Evolutionary conservation across 257 asterid species (phyloP).

Genomic region (Phtheirospermum japonicum): DNA sequence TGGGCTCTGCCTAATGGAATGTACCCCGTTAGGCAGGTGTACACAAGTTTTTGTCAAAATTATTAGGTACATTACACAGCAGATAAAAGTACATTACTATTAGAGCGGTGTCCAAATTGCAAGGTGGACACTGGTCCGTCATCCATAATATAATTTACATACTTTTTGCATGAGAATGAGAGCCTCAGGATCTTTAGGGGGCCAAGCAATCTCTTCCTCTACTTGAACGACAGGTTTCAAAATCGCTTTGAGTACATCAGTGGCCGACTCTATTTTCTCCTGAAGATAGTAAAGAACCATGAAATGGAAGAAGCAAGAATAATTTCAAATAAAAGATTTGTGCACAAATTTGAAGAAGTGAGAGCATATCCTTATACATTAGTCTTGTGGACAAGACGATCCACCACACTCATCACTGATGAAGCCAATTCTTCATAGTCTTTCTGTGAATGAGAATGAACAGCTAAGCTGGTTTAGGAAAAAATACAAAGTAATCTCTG

Average conservation of each 20-base stretch:
- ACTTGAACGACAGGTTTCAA: constrained; percentile 65
- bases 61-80: too few species aligned
- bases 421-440: constrained; percentile 92
- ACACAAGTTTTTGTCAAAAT: too few species aligned
- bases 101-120: too few species aligned
- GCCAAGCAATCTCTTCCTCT: constrained; percentile 80
- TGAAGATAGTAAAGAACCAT: constrained; percentile 32
- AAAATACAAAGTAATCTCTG: constrained; percentile 11
- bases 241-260: constrained; percentile 86
- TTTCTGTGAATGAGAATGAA: constrained; percentile 50
- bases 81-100: too few species aligned
- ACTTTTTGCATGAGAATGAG: constrained; percentile 79
- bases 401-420: constrained; percentile 69
- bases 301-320: constrained; percentile 17
- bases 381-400: constrained; percentile 80
- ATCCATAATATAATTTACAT: constrained; percentile 13
- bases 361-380: constrained; percentile 41
- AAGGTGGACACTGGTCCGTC: too few species aligned
- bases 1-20: too few species aligned
- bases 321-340: not conserved
- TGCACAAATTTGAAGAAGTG: constrained; percentile 24
- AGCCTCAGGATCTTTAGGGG: constrained; percentile 78
- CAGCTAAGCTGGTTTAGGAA: constrained; percentile 24
- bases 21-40: too few species aligned
- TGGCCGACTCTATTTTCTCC: constrained; percentile 88